Percentiles rank a stretch among this genome's conserved stretches.
These are phyloP conservation scores for Plasmodium gonderi DNA, from an alignment of 169 alveolate species.

Conservation along the genomic window DNA sequence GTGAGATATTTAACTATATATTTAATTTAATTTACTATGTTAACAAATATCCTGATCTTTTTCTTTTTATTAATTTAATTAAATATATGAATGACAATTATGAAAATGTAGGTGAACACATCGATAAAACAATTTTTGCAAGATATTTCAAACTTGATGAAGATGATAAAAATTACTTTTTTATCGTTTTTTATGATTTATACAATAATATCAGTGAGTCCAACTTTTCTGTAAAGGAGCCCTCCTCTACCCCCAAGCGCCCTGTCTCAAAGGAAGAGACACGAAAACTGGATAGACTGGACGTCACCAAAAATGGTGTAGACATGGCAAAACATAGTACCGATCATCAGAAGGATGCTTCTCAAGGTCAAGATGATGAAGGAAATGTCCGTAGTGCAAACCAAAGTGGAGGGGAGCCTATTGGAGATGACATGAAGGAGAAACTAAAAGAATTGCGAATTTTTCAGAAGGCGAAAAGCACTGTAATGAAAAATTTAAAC, in stretches of 20 bases:
- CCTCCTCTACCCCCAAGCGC: not conserved
- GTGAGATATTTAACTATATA: conserved; percentile 41
- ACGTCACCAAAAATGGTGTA: too few relatives aligned
- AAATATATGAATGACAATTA: conserved; percentile 17
- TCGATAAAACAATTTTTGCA: conserved; percentile 11
- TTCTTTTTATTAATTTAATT: conserved; percentile 23
- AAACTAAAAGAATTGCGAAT: not conserved
- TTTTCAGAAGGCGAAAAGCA: not conserved
- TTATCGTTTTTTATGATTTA: conserved; percentile 37
- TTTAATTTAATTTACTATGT: conserved; percentile 25
- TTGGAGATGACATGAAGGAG: not conserved
- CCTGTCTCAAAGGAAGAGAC: not conserved
- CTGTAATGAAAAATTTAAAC: not conserved
- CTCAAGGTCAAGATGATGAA: too few relatives aligned
- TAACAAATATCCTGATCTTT: conserved; percentile 42
- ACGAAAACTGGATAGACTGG: not conserved
- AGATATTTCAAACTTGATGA: conserved; percentile 56
- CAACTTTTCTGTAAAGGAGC: not conserved
- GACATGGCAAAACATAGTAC: too few relatives aligned
- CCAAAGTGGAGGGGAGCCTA: not conserved
- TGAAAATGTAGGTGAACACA: conserved; percentile 16
- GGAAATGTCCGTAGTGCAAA: too few relatives aligned
- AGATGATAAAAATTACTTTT: conserved; percentile 51
- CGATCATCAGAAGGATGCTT: too few relatives aligned
- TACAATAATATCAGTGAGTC: conserved; percentile 20